Conservation (phyloP, 1,284 basidiomycete species). For the Leccinum pallidistipes region DNA sequence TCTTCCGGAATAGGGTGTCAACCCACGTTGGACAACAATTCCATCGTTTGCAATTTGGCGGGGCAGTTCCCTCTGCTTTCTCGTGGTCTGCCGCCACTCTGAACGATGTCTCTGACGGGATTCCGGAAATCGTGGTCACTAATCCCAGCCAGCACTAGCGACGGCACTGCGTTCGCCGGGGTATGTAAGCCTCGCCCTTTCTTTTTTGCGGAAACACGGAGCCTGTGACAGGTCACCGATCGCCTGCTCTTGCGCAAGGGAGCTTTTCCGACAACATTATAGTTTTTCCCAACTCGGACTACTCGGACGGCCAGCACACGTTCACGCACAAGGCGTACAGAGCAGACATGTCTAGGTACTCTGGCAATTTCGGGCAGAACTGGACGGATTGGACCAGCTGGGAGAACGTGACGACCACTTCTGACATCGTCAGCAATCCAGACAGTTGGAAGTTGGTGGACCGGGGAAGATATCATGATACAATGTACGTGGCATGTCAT, state of each 20-base stretch:
- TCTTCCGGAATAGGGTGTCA: conserved; percentile 62
- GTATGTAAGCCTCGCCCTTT: conserved; percentile 39
- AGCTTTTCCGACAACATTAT: conserved; percentile 64
- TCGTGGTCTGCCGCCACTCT: conserved; percentile 71
- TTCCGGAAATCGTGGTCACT: conserved; percentile 69
- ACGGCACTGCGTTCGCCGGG: conserved; percentile 50
- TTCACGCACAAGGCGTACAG: conserved; percentile 82
- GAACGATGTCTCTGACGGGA: conserved; percentile 74
- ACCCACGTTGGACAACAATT: conserved; percentile 49
- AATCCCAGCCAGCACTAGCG: conserved; percentile 46
- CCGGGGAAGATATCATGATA: conserved; percentile 81
- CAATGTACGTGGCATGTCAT: conserved; percentile 61
- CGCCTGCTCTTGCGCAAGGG: conserved; percentile 83
- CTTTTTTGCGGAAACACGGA: not conserved
- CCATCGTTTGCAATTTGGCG: conserved; percentile 52
- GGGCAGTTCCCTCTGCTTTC: conserved; percentile 61
- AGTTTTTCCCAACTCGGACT: conserved; percentile 80
- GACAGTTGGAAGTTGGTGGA: conserved; percentile 74
- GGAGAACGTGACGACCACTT: conserved; percentile 67
- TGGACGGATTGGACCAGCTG: conserved; percentile 81
- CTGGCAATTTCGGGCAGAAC: conserved; percentile 79
- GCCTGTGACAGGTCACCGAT: conserved; percentile 53
- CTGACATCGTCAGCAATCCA: conserved; percentile 50
- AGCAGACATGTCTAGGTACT: conserved; percentile 86
- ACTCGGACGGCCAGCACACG: conserved; percentile 61